Base-by-base conservation (phyloP, 805 yeast species). In the Hanseniaspora meyeri region DNA sequence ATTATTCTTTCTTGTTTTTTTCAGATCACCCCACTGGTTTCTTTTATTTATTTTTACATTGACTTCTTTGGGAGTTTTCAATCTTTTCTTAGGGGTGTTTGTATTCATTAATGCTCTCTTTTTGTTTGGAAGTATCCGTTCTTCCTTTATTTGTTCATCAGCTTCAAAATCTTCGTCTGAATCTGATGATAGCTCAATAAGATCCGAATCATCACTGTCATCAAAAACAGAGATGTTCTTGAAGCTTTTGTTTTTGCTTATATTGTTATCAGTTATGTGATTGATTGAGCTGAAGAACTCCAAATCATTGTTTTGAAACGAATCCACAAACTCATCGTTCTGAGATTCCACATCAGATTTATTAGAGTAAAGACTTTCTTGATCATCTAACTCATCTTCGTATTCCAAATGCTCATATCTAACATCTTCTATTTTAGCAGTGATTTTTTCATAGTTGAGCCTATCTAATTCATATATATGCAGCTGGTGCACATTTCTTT, bases 401-500 rank as follows among this genome's bases (percentile, higher is more conserved):
- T 3, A 16, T 10, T 46, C 49, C 4, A 40, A 14, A 4, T 29
- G 34, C 12, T 38, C 46, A n/a, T 53, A 39, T 20, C 57, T 36
- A 4, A 51, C 50, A 10, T 49, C 42, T 12, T n/a, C 17, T 51
- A 53, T 53, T 16, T 42, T 29, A 7, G 42, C 49, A 4, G 57
- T 53, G 9, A 53, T 53, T 38, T 53, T 53, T n/a, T 53, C 40
- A 53, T 53, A 53, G 24, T 53, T 53, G 9, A 53, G 16, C 29
- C 43, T 52, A 14, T 53, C 57, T 3, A 53, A n/a, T 20, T 53
- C 47, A 32, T 46, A 53, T 9, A 53, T 53, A 20, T 53, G 57
- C 11, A 46, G 27, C 36, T 53, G 57, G 5, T 46, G 46, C 16
- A 39, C 36, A 19, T 46, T 53, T 46, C 57, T 53, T 20, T 53